Base-by-base conservation (phyloP, 208 protist genomes). In the Endotrypanum monterogeii region DNA sequence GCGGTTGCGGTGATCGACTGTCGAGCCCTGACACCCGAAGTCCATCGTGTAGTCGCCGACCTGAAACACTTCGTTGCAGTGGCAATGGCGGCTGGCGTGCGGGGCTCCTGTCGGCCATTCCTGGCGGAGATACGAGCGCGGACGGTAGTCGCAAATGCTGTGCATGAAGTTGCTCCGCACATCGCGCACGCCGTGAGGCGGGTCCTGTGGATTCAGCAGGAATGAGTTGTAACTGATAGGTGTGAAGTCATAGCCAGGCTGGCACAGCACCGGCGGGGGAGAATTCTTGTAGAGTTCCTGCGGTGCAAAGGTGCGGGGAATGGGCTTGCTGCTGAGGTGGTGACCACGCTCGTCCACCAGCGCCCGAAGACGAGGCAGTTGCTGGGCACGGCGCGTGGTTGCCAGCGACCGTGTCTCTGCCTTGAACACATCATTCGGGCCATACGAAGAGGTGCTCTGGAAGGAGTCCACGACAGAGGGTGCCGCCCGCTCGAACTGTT, bases 11-110 rank as follows among this genome's bases (percentile, higher is more conserved):
- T 94, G 86, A 71, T 96, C 76, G 48, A 94, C 71, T 16, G 68
- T 71, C n/a, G 87, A 78, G 9, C 83, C 83, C 52, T 84, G 78
- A 7, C 71, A 70, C 3, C 87, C 88, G 14, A 93, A 80, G 80
- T 96, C 92, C 76, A 93, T 73, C 9, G 92, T 96, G 87, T 94
- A 91, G 84, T 96, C 92, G 54, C 92, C 92, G 8, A 94, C 83
- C 79, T 96, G 89, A 73, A 89, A 93, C 50, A 96, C 92, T 79
- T 96, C 89, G 14, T 86, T 84, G 74, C 89, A 94, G 84, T 96
- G 89, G 71, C 89, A 89, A 82, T 94, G 89, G n/a, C 89, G 86
- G 69, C 87, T 92, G 62, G 85, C 80, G 54, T 83, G 82, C 16
- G 73, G 58, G 20, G 71, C 78, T 25, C 66, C 73, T 44, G 70